Percentiles rank a stretch among this genome's conserved stretches.
phyloP scores from a whole-genome alignment of 116 monocot genomes.

The Dioscorea cayenensis region DNA sequence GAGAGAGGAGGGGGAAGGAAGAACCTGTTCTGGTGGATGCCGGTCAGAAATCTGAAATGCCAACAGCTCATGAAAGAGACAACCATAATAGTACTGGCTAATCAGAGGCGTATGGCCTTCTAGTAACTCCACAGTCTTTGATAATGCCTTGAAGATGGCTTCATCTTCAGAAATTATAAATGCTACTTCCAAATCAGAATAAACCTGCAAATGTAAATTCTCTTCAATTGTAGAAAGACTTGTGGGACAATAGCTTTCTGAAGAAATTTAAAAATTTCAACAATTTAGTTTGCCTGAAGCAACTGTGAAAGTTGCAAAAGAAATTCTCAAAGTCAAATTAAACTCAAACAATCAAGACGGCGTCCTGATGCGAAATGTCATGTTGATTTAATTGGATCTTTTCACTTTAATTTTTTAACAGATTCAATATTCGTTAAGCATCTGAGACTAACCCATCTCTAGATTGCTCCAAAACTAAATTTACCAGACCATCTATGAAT shows the following conservation, averaged over 20 bases:
- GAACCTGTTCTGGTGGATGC: constrained; percentile 49
- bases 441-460: neutral
- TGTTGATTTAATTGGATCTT: neutral
- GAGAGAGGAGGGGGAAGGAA: neutral
- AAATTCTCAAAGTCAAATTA: neutral
- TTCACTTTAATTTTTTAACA: neutral
- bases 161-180: constrained; percentile 85
- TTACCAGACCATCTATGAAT: neutral
- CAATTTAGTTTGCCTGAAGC: too few relatives aligned
- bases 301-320: neutral
- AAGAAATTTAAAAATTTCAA: too few relatives aligned
- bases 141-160: constrained; percentile 47
- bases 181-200: constrained; percentile 91
- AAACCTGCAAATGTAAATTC: constrained; percentile 44
- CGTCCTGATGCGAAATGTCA: neutral
- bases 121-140: constrained; percentile 73
- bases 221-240: neutral
- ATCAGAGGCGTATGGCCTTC: constrained; percentile 71
- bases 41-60: constrained; percentile 80
- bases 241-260: too few relatives aligned
- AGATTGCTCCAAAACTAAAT: neutral
- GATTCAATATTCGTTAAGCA: neutral
- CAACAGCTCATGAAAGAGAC: constrained; percentile 84
- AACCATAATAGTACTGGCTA: constrained; percentile 92
- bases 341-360: neutral